Percentiles rank a stretch among this genome's conserved stretches.
Conservation (phyloP, 306 rosid species). For the Spatholobus suberectus region DNA sequence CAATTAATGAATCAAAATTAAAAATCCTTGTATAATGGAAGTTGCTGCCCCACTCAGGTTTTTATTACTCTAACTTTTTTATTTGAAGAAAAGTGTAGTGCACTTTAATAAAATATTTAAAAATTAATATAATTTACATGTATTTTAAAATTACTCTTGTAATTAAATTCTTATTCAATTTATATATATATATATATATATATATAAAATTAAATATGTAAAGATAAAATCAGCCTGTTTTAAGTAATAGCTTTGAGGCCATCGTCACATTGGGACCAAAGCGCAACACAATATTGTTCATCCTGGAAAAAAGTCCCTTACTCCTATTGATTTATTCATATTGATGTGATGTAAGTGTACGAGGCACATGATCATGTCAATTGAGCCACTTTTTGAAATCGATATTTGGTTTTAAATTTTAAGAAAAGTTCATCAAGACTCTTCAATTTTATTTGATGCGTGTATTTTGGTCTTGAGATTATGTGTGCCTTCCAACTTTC, state of each 20-base stretch:
- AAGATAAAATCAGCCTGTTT: not conserved
- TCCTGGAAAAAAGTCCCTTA: not conserved
- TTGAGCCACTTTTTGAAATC: not conserved
- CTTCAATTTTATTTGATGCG: not conserved
- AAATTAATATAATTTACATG: too few relatives aligned
- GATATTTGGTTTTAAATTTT: not conserved
- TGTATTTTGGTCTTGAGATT: not conserved
- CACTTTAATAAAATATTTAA: too few relatives aligned
- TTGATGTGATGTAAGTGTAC: not conserved
- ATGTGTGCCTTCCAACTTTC: not conserved
- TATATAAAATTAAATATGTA: too few relatives aligned
- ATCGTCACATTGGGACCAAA: not conserved
- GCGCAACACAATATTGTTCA: not conserved
- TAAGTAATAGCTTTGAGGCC: not conserved
- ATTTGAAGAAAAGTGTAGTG: too few relatives aligned
- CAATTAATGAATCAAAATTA: too few relatives aligned
- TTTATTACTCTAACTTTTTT: too few relatives aligned
- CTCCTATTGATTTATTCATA: not conserved
- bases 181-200: too few relatives aligned
- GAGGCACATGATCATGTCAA: conserved; percentile 6
- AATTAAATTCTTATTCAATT: too few relatives aligned
- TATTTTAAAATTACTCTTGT: too few relatives aligned
- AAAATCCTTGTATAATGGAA: too few relatives aligned
- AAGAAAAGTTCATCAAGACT: not conserved
- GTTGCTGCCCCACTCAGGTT: too few relatives aligned